Conservation (phyloP, 2,329 filamentous ascomycete species). For the Aspergillus phoenicis region DNA sequence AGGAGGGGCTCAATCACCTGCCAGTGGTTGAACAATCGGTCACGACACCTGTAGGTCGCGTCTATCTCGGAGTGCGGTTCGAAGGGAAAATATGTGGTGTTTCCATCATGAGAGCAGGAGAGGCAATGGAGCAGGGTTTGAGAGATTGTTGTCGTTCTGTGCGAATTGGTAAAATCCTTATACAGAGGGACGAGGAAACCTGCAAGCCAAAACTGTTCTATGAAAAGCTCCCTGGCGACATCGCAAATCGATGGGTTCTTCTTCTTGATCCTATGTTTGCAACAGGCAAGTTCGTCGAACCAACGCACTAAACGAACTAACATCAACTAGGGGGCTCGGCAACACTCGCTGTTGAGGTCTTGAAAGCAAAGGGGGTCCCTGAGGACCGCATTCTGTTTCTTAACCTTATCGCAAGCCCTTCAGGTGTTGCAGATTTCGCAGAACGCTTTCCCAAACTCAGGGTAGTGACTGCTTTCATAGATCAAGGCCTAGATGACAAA, state of each 20-base stretch:
- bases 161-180: conserved; percentile 96
- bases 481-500: conserved; percentile 94
- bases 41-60: conserved; percentile 84
- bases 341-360: conserved; percentile 92
- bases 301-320: conserved; percentile 4
- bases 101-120: conserved; percentile 96
- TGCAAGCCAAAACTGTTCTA: conserved; percentile 91
- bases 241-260: conserved; percentile 88
- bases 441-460: conserved; percentile 84
- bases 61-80: conserved; percentile 89
- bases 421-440: conserved; percentile 87
- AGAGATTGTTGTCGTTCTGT: conserved; percentile 97
- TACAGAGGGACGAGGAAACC: conserved; percentile 96
- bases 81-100: conserved; percentile 98
- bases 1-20: conserved; percentile 95
- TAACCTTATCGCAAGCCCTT: conserved; percentile 95
- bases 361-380: conserved; percentile 86
- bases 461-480: conserved; percentile 94
- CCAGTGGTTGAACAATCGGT: conserved; percentile 87
- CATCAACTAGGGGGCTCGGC: conserved; percentile 75
- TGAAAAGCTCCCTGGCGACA: conserved; percentile 94
- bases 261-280: conserved; percentile 99
- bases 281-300: conserved; percentile 64
- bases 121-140: conserved; percentile 97
- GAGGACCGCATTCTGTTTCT: conserved; percentile 95